Evolutionary conservation across 2,329 filamentous ascomycete genomes (phyloP), one percentile per base, ranked within the genome.

Genomic region (Cladosporium phlei): DNA sequence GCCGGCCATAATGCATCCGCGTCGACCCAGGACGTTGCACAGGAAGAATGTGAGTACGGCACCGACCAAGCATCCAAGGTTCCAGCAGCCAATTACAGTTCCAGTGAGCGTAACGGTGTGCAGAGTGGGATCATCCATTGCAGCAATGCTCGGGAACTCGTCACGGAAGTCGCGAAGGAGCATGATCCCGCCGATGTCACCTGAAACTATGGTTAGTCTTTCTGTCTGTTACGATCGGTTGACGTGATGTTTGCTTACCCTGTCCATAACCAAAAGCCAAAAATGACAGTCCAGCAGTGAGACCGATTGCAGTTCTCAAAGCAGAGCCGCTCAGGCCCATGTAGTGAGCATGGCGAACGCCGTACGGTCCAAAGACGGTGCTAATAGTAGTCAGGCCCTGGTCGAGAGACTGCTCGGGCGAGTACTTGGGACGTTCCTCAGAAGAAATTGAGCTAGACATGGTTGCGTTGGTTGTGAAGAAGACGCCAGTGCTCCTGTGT

Each of bases 111-210:
- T 66, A 0, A 69, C 67, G 7, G 61, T 62, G 25, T 55, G 43
- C 3, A 60, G 59, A 7, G 54, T 54, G 0, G 64, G 66, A 10
- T 60, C 58, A 33, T 64, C 61, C 12, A 64, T 58, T 12, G 65
- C 66, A 46, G 71, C 64, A 43, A 72, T 67, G 38, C 66, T 47
- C 4, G 68, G 69, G 39, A 73, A 71, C 27, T 62, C 55, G 5
- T 53, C 56, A 2, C 80, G 68, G 56, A 86, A 87, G 8, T 74
- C 73, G 16, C 75, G 67, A 58, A 90, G 75, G 3, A 84, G 87
- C 47, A 91, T 70, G 53, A 91, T 80, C 24, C 62, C 59, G 33
- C 59, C 63, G 21, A 65, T 56, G 25, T 63, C 59, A 38, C 60
- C 69, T 66, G 5, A 14, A 6, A 14, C 5, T n/a, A 22, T 4